Conservation (phyloP, 495 filamentous ascomycete species). For the Evansstolkia leycettana region DNA sequence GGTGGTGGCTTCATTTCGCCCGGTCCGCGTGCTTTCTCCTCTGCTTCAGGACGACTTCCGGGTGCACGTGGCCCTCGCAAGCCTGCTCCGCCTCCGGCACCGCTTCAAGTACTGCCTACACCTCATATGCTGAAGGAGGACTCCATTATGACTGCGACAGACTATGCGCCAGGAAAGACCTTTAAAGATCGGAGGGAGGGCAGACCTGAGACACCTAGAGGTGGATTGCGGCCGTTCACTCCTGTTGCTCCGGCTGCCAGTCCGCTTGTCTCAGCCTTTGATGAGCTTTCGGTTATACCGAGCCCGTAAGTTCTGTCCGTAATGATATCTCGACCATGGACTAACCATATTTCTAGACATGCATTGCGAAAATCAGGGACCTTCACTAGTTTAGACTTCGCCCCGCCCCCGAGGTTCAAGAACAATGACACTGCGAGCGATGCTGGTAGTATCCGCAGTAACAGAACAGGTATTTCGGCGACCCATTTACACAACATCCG, state of each 20-base stretch:
- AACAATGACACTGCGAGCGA: conserved; percentile 64
- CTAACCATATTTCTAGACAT: conserved; percentile 45
- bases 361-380: conserved; percentile 78
- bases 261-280: conserved; percentile 70
- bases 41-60: conserved; percentile 47
- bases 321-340: conserved; percentile 2
- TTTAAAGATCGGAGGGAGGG: conserved; percentile 58
- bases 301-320: conserved; percentile 65
- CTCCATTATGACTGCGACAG: conserved; percentile 58
- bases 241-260: conserved; percentile 56
- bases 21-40: conserved; percentile 52
- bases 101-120: conserved; percentile 67
- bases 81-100: conserved; percentile 58
- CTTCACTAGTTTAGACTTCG: conserved; percentile 87
- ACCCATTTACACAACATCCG: conserved; percentile 66
- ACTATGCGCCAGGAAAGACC: conserved; percentile 73
- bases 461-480: conserved; percentile 63
- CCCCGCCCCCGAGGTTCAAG: conserved; percentile 79
- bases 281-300: conserved; percentile 74
- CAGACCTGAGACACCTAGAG: conserved; percentile 68
- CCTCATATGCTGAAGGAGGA: conserved; percentile 83
- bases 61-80: conserved; percentile 40
- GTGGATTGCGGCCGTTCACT: conserved; percentile 62
- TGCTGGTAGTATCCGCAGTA: conserved; percentile 81
- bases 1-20: conserved; percentile 31